Conservation (phyloP, 202 grass and related monocot genomes). For the Carex sylvatica region DNA sequence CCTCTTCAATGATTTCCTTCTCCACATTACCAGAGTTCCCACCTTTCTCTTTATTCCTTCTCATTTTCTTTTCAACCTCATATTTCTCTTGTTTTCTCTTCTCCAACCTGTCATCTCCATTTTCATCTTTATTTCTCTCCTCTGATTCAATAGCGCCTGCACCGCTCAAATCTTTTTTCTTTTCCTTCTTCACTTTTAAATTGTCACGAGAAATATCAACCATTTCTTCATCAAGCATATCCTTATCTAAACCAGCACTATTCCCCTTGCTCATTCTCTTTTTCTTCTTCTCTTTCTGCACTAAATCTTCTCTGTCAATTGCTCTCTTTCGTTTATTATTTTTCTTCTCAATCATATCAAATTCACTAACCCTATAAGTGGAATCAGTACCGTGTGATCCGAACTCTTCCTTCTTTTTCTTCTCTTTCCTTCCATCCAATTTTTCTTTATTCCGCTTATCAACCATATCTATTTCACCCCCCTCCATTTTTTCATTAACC, state of each 20-base stretch:
- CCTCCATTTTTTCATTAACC: not conserved
- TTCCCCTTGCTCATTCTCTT: constrained; percentile 29
- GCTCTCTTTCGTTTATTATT: constrained; percentile 7
- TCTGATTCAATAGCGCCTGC: constrained; percentile 16
- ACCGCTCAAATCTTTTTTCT: constrained; percentile 17
- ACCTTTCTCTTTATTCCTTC: constrained; percentile 11
- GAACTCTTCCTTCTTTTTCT: constrained; percentile 13
- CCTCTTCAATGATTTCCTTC: constrained; percentile 12
- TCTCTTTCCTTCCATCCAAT: constrained; percentile 21
- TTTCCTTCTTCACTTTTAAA: constrained; percentile 22
- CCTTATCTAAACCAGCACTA: not conserved
- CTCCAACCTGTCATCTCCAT: constrained; percentile 4
- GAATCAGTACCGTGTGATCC: not conserved
- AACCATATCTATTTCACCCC: not conserved
- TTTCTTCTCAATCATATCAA: constrained; percentile 1
- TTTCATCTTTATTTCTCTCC: constrained; percentile 27
- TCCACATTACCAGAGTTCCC: not conserved
- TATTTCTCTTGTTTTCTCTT: constrained; percentile 14
- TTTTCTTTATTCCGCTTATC: constrained; percentile 15
- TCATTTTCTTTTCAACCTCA: constrained; percentile 1
- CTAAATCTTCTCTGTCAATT: constrained; percentile 25
- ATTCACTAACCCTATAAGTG: constrained; percentile 4
- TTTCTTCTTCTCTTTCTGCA: constrained; percentile 38
- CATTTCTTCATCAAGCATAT: not conserved
- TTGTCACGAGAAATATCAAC: constrained; percentile 4